Evolutionary conservation across 179 eudicot species (phyloP).

Genomic region (Corrigiola litoralis): DNA sequence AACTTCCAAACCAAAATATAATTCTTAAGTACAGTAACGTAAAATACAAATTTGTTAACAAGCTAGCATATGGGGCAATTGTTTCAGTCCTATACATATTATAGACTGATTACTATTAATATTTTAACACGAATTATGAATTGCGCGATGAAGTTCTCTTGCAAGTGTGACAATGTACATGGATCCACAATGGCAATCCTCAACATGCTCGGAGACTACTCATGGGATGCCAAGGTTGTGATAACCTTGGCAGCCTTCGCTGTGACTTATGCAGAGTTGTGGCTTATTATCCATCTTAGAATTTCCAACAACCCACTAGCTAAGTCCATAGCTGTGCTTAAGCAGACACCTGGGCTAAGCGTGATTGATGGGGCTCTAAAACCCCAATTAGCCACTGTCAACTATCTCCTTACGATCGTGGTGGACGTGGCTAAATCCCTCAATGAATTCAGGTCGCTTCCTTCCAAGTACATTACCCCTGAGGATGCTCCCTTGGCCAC

Average conservation of each 20-base stretch:
- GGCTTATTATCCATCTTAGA: conserved; percentile 47
- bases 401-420: conserved; percentile 27
- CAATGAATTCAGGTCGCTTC: conserved; percentile 51
- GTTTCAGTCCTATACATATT: too few species aligned
- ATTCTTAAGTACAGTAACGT: too few species aligned
- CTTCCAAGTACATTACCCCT: conserved; percentile 56
- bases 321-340: conserved; percentile 64
- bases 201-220: conserved; percentile 53
- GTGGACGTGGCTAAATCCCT: conserved; percentile 59
- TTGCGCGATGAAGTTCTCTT: conserved; percentile 5
- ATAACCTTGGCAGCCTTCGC: conserved; percentile 64
- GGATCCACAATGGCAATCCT: conserved; percentile 56
- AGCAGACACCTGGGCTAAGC: conserved; percentile 54
- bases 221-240: conserved; percentile 84
- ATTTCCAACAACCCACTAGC: conserved; percentile 54
- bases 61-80: too few species aligned
- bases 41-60: too few species aligned
- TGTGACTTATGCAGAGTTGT: conserved; percentile 67
- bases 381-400: conserved; percentile 30
- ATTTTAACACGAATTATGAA: not conserved
- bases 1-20: too few species aligned
- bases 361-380: conserved; percentile 27
- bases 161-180: conserved; percentile 83
- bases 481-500: conserved; percentile 57
- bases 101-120: not conserved